These are phyloP conservation scores for Davidsoniella eucalypti DNA, from an alignment of 2,329 filamentous ascomycete genomes.

Conservation along the genomic window DNA sequence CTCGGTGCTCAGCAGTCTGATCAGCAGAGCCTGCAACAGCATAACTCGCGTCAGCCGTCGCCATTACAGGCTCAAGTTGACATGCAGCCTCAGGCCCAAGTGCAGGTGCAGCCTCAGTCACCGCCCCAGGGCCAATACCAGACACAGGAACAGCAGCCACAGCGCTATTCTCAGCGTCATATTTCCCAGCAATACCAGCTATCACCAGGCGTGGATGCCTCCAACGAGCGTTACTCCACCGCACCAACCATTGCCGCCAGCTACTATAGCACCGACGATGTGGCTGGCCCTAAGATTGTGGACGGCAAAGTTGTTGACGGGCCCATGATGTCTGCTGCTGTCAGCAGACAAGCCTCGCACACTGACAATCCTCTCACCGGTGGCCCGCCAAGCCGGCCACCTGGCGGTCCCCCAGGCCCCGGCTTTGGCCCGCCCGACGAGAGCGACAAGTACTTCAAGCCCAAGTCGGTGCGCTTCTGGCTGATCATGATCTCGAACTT, in stretches of 20 bases:
- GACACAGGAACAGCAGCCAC: no score
- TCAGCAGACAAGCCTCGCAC: neutral
- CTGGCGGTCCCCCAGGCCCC: neutral
- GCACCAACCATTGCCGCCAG: constrained; percentile 1
- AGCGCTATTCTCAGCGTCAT: no score
- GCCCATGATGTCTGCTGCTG: neutral
- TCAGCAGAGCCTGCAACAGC: no score
- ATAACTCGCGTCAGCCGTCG: no score
- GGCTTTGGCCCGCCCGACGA: constrained; percentile 14
- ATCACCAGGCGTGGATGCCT: no score
- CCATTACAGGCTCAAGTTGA: no score
- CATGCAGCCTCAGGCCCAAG: no score
- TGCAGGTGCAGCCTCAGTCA: no score
- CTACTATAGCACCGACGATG: neutral
- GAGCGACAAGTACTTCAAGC: constrained; percentile 29
- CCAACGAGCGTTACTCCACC: constrained; percentile 1
- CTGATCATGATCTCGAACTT: constrained; percentile 37
- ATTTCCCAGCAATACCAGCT: no score
- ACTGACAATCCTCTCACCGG: neutral
- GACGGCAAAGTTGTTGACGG: neutral
- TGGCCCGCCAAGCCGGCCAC: neutral
- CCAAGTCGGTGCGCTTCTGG: constrained; percentile 38
- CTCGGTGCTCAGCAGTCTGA: no score
- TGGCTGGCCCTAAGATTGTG: no score
- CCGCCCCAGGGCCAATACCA: no score